Base-by-base conservation (phyloP, 805 yeast genomes). In the Ogataea thermomethanolica region DNA sequence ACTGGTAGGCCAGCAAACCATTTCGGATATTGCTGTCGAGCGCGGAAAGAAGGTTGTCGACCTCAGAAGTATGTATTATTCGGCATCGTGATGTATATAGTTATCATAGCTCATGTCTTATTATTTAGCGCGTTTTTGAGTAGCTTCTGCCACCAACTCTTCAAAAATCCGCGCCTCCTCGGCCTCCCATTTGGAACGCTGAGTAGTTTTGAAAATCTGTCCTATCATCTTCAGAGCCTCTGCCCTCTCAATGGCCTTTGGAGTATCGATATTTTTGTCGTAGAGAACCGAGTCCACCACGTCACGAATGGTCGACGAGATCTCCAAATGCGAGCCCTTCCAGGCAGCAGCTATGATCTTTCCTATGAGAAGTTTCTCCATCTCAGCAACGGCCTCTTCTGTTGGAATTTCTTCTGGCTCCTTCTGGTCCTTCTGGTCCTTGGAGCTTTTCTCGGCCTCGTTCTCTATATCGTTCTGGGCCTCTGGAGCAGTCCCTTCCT, bases 41-140 rank as follows among this genome's bases (percentile, higher is more conserved):
- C 79, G 99, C 68, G 99, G 99, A 47, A 91, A 91, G 76, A 88
- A 88, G 74, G 76, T 91, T 57, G 89, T 88, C 27, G 98, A 93
- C 64, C 81, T 93, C 58, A 83, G 95, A 64, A 86, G 84, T 69
- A 80, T 87, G 29, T 93, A 91, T 70, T 89, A 88, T 64, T 53
- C 65, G 39, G 54, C 54, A 28, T 54, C 56, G 29, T 49, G 44
- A 37, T 45, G 44, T 45, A 42, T 31, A 45, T 42, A 43, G 23
- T 32, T 20, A 27, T 26, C 35, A 40, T 42, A 33, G 31, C 34
- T 42, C 33, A 29, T 25, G 29, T 12, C 23, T 41, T 64, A 60
- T 46, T 73, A 73, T 63, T 79, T 80, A 34, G 77, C 68, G 59
- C 75, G 74, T 60, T 73, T 78, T 47, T 75, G 69, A 28, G 78